A percentile compares a stretch with the other conserved stretches of the same genome.
Evolutionary conservation across 2,329 filamentous ascomycete species (phyloP).

Genomic region (Trichoderma hamatum): DNA sequence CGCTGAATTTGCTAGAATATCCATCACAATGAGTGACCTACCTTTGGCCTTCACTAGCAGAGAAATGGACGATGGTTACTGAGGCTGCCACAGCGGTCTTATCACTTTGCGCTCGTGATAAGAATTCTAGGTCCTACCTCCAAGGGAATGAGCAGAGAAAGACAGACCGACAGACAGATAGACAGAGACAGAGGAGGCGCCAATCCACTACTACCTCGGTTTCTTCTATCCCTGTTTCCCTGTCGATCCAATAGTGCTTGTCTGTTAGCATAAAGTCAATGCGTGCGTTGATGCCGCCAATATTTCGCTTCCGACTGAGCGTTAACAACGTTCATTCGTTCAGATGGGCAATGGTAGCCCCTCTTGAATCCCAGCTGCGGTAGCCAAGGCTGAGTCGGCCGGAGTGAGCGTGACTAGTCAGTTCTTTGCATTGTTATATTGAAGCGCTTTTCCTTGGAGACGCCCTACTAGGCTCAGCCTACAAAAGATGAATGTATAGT

Average conservation of each 20-base stretch:
- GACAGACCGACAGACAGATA: not conserved
- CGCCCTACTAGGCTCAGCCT: not conserved
- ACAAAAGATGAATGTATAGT: not conserved
- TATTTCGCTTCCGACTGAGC: not conserved
- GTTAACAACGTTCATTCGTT: not conserved
- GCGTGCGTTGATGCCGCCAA: slow-evolving; percentile 1
- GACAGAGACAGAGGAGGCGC: not conserved
- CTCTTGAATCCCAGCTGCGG: not conserved
- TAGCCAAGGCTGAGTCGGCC: not conserved
- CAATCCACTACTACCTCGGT: not conserved
- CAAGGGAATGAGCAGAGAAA: not conserved
- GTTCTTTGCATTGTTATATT: not conserved
- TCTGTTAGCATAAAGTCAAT: not conserved
- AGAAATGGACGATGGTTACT: not conserved
- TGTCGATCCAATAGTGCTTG: not conserved
- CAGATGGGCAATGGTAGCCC: not conserved
- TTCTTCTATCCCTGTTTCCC: not conserved
- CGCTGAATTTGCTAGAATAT: not conserved
- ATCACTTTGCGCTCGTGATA: not conserved
- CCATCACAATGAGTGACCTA: not conserved
- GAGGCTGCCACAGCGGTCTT: not conserved
- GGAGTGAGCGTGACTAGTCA: not conserved
- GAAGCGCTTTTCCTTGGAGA: not conserved
- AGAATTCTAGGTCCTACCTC: no score
- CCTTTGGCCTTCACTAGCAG: not conserved